Evolutionary conservation across 2,329 filamentous ascomycete genomes (phyloP), one percentile per base, ranked within the genome.

Genomic region (Ophiostoma quercus): DNA sequence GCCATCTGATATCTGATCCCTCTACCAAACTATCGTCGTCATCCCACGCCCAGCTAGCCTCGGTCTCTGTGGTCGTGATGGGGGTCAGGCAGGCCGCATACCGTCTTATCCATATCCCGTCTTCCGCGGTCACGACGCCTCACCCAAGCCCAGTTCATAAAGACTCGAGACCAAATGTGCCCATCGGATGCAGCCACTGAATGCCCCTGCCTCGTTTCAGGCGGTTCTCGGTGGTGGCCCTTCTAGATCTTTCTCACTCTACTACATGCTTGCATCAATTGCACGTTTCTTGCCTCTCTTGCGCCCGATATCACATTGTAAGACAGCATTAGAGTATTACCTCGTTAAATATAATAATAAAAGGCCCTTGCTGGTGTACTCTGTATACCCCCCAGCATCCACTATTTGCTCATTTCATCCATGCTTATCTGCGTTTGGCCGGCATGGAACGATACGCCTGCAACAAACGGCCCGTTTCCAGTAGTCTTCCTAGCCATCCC

Each of bases 401-500:
- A 66, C 34, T 66, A 19, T 66, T 66, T 22, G 9, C 62, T 57
- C 51, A 57, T 57, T 51, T 57, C 51, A 8, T 57, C 51, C 16
- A n/a, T 32, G 16, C 68, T 66, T 69, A 57, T 69, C 32, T 62
- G 51, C 9, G 51, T 11, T 57, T 57, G 51, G 51, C 22, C 57
- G 57, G 57, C 5, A 39, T 65, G 51, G 22, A 57, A 57, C 51
- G 51, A 57, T 57, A 57, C n/a, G 51, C 22, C 22, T 32, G 22
- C 43, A 54, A 60, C 39, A 67, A 34, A 69, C 47, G 68, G 68
- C 63, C 63, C 68, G 63, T 69, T 69, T 69, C 57, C 47, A 51
- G 14, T 11, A 66, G 25, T 32, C 37, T 51, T 37, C 37, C 12
- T 37, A 67, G 25, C 25, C 51, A 34, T 63, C 47, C 63, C 47